phyloP scores from a whole-genome alignment of 164 flowering plant species.

The Amborella trichopoda region DNA sequence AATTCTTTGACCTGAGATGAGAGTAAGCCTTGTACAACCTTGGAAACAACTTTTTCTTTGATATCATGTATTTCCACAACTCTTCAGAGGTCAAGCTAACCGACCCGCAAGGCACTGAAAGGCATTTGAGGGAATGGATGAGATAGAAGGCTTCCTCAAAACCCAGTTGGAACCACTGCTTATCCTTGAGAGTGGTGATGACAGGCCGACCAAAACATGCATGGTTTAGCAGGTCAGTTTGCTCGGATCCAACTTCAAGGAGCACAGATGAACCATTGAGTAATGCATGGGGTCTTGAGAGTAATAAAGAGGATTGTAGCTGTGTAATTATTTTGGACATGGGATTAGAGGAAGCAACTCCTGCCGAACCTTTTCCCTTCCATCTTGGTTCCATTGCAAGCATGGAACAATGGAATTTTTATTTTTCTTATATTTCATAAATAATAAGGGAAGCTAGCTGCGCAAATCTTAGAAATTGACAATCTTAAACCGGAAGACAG shows the following conservation, averaged over 20 bases:
- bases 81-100: conserved; percentile 13
- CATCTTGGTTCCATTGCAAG: conserved; percentile 42
- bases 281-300: conserved; percentile 32
- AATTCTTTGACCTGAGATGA: conserved; percentile 61
- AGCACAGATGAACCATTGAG: conserved; percentile 44
- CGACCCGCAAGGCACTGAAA: conserved; percentile 24
- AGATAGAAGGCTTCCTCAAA: conserved; percentile 62
- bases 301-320: conserved; percentile 29
- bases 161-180: conserved; percentile 49
- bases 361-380: conserved; percentile 52
- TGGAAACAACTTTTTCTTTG: conserved; percentile 31
- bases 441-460: no score
- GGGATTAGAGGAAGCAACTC: conserved; percentile 50
- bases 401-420: no score
- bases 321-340: conserved; percentile 42
- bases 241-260: conserved; percentile 29
- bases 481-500: no score
- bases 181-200: conserved; percentile 32
- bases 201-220: conserved; percentile 52
- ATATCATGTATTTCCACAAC: conserved; percentile 43
- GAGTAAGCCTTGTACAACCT: conserved; percentile 47
- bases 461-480: no score
- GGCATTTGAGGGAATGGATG: conserved; percentile 32
- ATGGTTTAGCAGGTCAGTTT: conserved; percentile 27
- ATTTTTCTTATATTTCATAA: no score